These are phyloP conservation scores for Trametes pubescens DNA, from an alignment of 1,284 basidiomycete genomes.

Conservation along the genomic window DNA sequence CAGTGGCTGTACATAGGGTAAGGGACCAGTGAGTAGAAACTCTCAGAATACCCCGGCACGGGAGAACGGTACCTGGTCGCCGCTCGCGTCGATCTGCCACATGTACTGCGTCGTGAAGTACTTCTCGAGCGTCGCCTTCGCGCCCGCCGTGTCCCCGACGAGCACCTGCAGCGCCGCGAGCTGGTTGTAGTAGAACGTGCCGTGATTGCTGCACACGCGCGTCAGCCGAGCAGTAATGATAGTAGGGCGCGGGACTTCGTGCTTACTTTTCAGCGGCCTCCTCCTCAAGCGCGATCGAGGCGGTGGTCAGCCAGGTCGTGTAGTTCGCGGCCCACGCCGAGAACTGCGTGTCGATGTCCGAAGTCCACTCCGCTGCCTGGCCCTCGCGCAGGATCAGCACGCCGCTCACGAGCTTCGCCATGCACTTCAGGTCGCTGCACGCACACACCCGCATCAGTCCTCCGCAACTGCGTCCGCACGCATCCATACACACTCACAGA, in stretches of 20 bases:
- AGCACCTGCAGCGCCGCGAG: conserved; percentile 47
- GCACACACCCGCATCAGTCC: not conserved
- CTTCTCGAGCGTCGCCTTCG: conserved; percentile 42
- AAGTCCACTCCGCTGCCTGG: conserved; percentile 60
- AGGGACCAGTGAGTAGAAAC: not conserved
- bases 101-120: conserved; percentile 48
- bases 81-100: conserved; percentile 48
- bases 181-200: conserved; percentile 47
- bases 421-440: conserved; percentile 59
- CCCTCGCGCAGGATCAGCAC: conserved; percentile 62
- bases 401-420: conserved; percentile 65
- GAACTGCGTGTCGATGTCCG: conserved; percentile 56
- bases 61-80: conserved; percentile 45
- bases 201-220: conserved; percentile 44
- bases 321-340: conserved; percentile 57
- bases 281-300: conserved; percentile 48
- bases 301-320: conserved; percentile 61
- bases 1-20: conserved; percentile 52
- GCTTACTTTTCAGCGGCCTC: conserved; percentile 59
- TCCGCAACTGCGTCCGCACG: not conserved
- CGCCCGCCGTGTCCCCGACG: conserved; percentile 43
- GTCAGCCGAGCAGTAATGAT: too few relatives aligned
- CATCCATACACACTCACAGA: conserved; percentile 45
- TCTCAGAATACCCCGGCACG: not conserved
- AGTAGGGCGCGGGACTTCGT: too few relatives aligned